phyloP scores from a whole-genome alignment of 2,329 filamentous ascomycete species.

The Diaporthe sp. region DNA sequence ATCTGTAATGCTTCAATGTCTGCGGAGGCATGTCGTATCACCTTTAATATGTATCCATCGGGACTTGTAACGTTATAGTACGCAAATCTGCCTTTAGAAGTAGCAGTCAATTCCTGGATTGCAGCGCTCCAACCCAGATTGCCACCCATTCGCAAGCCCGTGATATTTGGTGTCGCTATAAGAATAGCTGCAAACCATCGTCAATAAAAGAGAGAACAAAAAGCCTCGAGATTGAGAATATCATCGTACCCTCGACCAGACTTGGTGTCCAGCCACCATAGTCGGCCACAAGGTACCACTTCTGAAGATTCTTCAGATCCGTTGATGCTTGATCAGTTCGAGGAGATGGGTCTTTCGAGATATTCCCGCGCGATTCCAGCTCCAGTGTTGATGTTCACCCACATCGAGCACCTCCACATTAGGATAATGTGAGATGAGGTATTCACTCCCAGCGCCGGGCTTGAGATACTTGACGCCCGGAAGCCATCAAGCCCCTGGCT shows the following conservation, averaged over 20 bases:
- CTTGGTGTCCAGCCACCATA: not conserved
- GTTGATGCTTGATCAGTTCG: not conserved
- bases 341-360: not conserved
- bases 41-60: not conserved
- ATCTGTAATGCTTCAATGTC: accelerated
- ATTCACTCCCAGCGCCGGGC: not conserved
- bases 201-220: not conserved
- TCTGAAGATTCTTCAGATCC: not conserved
- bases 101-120: not conserved
- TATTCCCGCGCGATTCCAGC: too few species aligned
- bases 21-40: not conserved
- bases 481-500: not conserved
- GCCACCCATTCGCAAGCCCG: not conserved
- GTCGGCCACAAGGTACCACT: not conserved
- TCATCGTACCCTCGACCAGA: not conserved
- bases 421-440: not conserved
- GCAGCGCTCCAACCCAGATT: not conserved
- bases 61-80: not conserved
- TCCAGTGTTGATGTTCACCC: not conserved
- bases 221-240: accelerated
- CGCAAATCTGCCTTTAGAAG: not conserved
- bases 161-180: not conserved
- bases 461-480: not conserved
- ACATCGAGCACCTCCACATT: not conserved
- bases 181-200: not conserved